phyloP scores from a whole-genome alignment of 2,329 filamentous ascomycete genomes.

The Corynespora cassiicola region DNA sequence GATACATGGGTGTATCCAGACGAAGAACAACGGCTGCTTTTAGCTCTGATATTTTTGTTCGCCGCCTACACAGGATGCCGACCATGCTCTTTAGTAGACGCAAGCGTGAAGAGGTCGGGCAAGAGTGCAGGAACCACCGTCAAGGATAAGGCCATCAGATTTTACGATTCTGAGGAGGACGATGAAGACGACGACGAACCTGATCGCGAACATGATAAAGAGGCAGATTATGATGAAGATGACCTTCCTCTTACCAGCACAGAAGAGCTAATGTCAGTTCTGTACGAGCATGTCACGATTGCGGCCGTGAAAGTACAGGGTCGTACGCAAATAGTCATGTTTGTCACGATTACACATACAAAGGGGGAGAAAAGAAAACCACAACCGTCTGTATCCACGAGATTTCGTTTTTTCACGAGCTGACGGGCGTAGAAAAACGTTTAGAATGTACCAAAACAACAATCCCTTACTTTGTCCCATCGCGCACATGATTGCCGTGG shows the following conservation, averaged over 20 bases:
- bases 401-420: conserved; percentile 2
- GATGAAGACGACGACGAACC: neutral
- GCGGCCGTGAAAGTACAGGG: conserved; percentile 2
- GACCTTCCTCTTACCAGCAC: neutral
- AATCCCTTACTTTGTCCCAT: conserved; percentile 5
- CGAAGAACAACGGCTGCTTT: conserved; percentile 3
- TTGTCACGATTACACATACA: conserved; percentile 5
- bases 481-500: conserved; percentile 1
- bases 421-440: conserved; percentile 3
- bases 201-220: neutral
- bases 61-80: neutral
- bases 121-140: conserved; percentile 2
- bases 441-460: conserved; percentile 1
- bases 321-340: conserved; percentile 1
- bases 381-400: conserved; percentile 2
- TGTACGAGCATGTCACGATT: conserved; percentile 4
- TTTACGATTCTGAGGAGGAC: conserved; percentile 3
- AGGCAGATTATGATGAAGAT: neutral
- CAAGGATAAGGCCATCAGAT: conserved; percentile 3
- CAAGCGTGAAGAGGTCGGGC: conserved; percentile 2
- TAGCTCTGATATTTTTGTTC: conserved; percentile 4
- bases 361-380: conserved; percentile 5
- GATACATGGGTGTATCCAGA: conserved; percentile 3
- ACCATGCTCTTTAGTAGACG: conserved; percentile 1
- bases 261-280: conserved; percentile 3